Evolutionary conservation across 768 basidiomycete species (phyloP).

Genomic region (Mycena vulgaris): DNA sequence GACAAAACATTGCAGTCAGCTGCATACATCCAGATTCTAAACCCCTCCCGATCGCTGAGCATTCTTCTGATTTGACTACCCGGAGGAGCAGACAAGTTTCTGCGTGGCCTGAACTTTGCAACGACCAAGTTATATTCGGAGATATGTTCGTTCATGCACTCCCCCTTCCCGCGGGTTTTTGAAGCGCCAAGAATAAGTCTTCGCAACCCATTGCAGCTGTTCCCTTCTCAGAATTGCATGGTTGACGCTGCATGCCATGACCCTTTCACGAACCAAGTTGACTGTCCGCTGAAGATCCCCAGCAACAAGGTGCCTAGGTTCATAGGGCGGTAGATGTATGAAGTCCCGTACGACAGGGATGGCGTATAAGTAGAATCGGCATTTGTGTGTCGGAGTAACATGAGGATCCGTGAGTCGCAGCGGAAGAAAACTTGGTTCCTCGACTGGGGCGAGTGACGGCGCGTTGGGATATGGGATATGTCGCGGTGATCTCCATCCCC

Average conservation of each 20-base stretch:
- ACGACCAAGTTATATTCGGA: background rate
- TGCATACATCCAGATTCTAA: too few species aligned
- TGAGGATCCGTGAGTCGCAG: conserved; percentile 15
- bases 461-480: background rate
- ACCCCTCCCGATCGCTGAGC: too few species aligned
- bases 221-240: conserved; percentile 22
- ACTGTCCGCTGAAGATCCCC: conserved; percentile 12
- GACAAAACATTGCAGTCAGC: too few species aligned
- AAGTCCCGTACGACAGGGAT: conserved; percentile 23
- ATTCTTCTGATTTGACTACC: too few species aligned
- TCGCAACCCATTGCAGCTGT: conserved; percentile 20
- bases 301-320: conserved; percentile 3
- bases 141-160: conserved; percentile 1
- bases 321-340: conserved; percentile 2
- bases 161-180: conserved; percentile 20
- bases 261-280: conserved; percentile 14
- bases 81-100: too few species aligned
- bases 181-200: background rate
- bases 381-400: background rate
- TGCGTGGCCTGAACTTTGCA: too few species aligned
- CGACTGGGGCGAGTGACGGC: too few species aligned
- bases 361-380: conserved; percentile 28
- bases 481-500: too few species aligned
- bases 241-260: background rate
- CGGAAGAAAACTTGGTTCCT: background rate